phyloP scores from a whole-genome alignment of 208 protist species.

The Acanthamoeba comandoni region DNA sequence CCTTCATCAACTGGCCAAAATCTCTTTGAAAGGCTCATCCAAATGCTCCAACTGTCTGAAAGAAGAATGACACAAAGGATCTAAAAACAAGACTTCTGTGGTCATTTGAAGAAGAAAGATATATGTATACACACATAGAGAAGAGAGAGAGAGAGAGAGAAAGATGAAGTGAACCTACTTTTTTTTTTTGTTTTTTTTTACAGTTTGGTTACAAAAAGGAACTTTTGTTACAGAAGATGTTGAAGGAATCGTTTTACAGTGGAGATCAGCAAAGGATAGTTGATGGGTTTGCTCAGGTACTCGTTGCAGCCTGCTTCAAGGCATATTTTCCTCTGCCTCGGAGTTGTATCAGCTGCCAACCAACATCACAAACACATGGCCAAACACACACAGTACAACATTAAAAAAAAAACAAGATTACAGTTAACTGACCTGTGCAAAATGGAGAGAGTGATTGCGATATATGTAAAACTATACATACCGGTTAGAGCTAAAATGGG shows the following conservation, averaged over 20 bases:
- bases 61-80: too few relatives aligned
- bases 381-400: neutral
- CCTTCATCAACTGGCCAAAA: too few relatives aligned
- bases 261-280: conserved; percentile 47
- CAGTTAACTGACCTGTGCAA: too few relatives aligned
- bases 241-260: conserved; percentile 67
- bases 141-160: too few relatives aligned
- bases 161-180: too few relatives aligned
- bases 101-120: too few relatives aligned
- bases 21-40: too few relatives aligned
- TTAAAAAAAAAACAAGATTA: neutral
- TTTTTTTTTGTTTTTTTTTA: neutral
- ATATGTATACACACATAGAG: too few relatives aligned
- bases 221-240: neutral
- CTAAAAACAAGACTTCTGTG: too few relatives aligned
- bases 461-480: too few relatives aligned
- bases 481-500: conserved; percentile 64
- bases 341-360: conserved; percentile 54
- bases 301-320: conserved; percentile 69
- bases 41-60: too few relatives aligned
- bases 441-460: too few relatives aligned
- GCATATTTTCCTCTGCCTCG: conserved; percentile 42
- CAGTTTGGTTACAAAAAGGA: neutral
- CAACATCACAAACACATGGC: neutral
- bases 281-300: conserved; percentile 62